Evolutionary conservation across 805 yeast genomes (phyloP), one percentile per base, ranked within the genome.

Genomic region (Sungouiella thailandica): DNA sequence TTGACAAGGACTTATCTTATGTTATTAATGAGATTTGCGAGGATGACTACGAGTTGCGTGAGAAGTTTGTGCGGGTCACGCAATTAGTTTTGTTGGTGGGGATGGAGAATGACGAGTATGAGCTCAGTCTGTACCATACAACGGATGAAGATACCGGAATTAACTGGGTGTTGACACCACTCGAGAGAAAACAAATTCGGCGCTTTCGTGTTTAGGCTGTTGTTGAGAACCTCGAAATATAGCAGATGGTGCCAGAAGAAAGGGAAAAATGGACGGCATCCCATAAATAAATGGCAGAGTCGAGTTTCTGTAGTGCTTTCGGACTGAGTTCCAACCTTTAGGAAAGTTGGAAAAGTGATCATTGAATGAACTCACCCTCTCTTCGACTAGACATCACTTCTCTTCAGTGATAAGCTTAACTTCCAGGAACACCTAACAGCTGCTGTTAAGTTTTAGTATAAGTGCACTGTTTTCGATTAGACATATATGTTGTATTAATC

Each of bases 1-100:
- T 93, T 31, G 97, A 93, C 44, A 76, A 84, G 39, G 96, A 89
- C 52, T 61, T 88, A 15, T 76, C 88, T 29, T 68, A 75, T 17
- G 70, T 90, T 22, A 83, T 93, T 32, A 73, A 80, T 28, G 82
- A 81, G 37, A 72, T 85, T 5, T 80, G 95, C 31, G 80, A 78
- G 31, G 76, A 78, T 36, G 65, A 80, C 50, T 90, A 88, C 57
- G 72, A 73, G 23, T 61, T 88, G 46, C 68, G 96, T 39, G 93
- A 86, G 40, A 74, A 76, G 46, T 90, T 90, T 52, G 70, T 83
- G 6, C 68, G 87, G 38, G 78, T 87, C 5, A 87, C 96, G 0
- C 97, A 90, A 55, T 70, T 93, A 27, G 83, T 87, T 14, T 73
- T 86, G 66, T 66, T 87, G 28, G 65, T 88, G 25, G 93, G 95